Base-by-base conservation (phyloP, 2,329 filamentous ascomycete species). In the Trichoderma sp. region DNA sequence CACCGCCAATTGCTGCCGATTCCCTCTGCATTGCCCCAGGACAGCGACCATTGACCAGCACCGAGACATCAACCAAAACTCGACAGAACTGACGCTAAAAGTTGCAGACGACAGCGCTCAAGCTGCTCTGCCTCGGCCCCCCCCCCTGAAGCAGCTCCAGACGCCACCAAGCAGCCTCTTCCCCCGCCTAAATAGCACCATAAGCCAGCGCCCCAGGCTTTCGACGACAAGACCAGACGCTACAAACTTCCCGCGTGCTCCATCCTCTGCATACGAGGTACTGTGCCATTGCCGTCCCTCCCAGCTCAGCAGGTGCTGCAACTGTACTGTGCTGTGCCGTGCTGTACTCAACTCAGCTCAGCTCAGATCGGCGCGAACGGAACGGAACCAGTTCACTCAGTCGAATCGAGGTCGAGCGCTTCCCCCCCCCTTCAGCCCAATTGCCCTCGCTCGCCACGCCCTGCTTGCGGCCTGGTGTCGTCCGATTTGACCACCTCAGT, bases 361-460 rank as follows among this genome's bases (percentile, higher is more conserved):
- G 57, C 50, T 32, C 35, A 39, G 61, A 53, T 64, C 61, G 61
- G 61, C 48, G 50, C 15, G 50, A 42, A 64, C 61, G 50, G 61
- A 39, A 45, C 42, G 3, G 42, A 22, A 42, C 48, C 13, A 34
- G 60, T 54, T 59, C n/a, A 54, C 54, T 53, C 50, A 25, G 22
- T 32, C 8, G 17, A n/a, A 54, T 32, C 52, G 27, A 63, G 17
- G 17, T 19, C 64, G 45, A 42, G 32, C 32, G 29, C 45, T 52
- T 37, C 45, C 59, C 53, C 54, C 56, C 58, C 57, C 50, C 61
- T 56, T 27, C 67, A 67, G 58, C 57, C 34, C 54, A 32, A 57
- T 42, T 48, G 42, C 56, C 59, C 39, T 34, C n/a, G 17, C 13
- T 22, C 57, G 9, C 57, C 57, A 42, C 39, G 35, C 45, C 60